Conservation (phyloP, 345 rosid species). For the Euphorbia lathyris region DNA sequence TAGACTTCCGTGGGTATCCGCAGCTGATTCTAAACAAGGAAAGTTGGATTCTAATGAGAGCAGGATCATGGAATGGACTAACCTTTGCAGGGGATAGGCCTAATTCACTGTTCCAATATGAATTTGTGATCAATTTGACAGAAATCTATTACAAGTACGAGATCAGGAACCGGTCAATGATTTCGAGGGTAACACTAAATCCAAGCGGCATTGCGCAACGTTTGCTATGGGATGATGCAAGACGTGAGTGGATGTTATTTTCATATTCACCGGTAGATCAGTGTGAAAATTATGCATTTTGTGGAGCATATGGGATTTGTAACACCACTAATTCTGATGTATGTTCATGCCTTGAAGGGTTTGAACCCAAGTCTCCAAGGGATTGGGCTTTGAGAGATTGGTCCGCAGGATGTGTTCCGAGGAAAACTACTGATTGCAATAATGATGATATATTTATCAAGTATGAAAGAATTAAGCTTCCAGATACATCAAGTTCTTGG, state of each 20-base stretch:
- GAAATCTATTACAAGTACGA: slow-evolving; percentile 21
- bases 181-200: no score
- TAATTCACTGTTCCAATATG: neutral
- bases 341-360: slow-evolving; percentile 26
- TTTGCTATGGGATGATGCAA: slow-evolving; percentile 20
- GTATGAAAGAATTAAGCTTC: slow-evolving; percentile 14
- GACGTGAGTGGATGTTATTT: no score
- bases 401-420: slow-evolving; percentile 20
- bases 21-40: slow-evolving; percentile 16
- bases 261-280: no score
- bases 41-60: neutral
- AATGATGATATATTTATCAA: no score
- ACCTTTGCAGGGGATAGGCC: slow-evolving; percentile 18
- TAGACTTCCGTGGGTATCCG: slow-evolving; percentile 24
- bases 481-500: slow-evolving; percentile 5
- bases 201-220: no score
- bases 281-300: slow-evolving; percentile 6
- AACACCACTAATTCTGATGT: slow-evolving; percentile 1
- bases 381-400: slow-evolving; percentile 15
- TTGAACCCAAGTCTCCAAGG: slow-evolving; percentile 12
- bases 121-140: slow-evolving; percentile 13
- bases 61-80: slow-evolving; percentile 35
- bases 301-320: slow-evolving; percentile 23
- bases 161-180: slow-evolving; percentile 6
- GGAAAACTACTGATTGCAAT: no score